Evolutionary conservation across 1,284 basidiomycete genomes (phyloP), one percentile per base, ranked within the genome.

Genomic region (Leccinum holopus): DNA sequence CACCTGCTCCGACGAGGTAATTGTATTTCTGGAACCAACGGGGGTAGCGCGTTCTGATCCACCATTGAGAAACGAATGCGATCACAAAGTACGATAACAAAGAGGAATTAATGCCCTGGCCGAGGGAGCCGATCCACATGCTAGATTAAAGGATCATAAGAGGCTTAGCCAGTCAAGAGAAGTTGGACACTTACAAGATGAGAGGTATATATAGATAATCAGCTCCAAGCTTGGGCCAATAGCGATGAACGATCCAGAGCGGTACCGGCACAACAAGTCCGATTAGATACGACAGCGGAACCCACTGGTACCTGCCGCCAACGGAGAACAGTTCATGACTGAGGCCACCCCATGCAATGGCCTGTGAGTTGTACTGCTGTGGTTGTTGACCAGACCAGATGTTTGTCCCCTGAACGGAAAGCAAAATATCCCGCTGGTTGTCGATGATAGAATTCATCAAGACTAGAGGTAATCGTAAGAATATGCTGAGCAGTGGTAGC

Each of bases 341-440:
- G 3, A 90, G 79, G 2, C 85, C 85, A 76, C 88, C 88, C 87
- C 66, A 88, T 70, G 84, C 82, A 35, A 90, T 78, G 0, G 88
- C 86, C 54, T 84, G 81, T 21, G 82, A 85, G 70, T 91, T 89
- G 69, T 81, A 83, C 57, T 78, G 76, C 65, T 86, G 85, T 1
- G 82, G 79, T 63, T 83, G 81, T 65, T 83, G 81, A 0, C 85
- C 84, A 32, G 82, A 84, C 87, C 87, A 88, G 59, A 88, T 77
- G 62, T 84, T 84, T 7, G 83, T 87, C 12, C 87, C 87, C 59
- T 74, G 49, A 4, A 74, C 16, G 72, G 80, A 74, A 35, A 76
- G 63, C 1, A 90, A 75, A 44, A 87, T 77, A 1, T 82, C 78
- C 0, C 82, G 75, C 58, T 87, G 83, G 18, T 76, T 78, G 49